These are phyloP conservation scores for Mycena albidolilacea DNA, from an alignment of 768 basidiomycete species.

Conservation along the genomic window DNA sequence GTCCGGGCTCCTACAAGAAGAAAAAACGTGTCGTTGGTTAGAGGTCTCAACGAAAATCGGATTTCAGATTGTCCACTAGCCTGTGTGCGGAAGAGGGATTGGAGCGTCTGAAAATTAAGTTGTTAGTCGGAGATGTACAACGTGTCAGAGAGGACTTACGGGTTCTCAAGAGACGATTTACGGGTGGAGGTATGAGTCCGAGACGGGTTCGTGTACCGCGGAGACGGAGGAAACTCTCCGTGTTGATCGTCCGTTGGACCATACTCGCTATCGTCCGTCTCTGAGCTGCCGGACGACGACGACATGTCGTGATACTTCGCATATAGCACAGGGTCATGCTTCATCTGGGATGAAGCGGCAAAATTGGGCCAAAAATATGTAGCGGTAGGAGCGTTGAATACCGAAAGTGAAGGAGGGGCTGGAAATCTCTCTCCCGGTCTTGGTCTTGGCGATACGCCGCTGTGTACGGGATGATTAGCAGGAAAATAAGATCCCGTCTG, in stretches of 20 bases:
- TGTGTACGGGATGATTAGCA: not conserved
- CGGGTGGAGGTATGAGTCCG: not conserved
- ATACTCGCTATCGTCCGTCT: slow-evolving; percentile 45
- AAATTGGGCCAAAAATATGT: slow-evolving; percentile 66
- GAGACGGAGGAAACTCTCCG: not conserved
- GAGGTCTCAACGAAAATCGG: not conserved
- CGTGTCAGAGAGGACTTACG: not conserved
- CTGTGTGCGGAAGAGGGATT: not conserved
- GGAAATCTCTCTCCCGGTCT: slow-evolving; percentile 15
- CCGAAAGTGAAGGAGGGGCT: slow-evolving; percentile 49
- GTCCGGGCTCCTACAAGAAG: not conserved
- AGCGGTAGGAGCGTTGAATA: slow-evolving; percentile 60
- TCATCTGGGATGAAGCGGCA: slow-evolving; percentile 60
- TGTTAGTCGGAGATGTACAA: not conserved
- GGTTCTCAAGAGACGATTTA: slow-evolving; percentile 7
- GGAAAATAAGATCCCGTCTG: not conserved
- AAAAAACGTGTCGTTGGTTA: not conserved
- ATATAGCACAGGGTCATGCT: slow-evolving; percentile 55
- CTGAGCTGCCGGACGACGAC: slow-evolving; percentile 22
- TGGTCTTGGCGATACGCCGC: not conserved
- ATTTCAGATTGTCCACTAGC: not conserved
- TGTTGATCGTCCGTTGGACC: slow-evolving; percentile 7
- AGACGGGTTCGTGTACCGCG: not conserved
- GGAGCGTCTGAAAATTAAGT: slow-evolving; percentile 10
- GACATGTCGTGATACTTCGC: slow-evolving; percentile 45